Conservation (phyloP, 305 asterid species). For the Stenogyne calaminthoides region DNA sequence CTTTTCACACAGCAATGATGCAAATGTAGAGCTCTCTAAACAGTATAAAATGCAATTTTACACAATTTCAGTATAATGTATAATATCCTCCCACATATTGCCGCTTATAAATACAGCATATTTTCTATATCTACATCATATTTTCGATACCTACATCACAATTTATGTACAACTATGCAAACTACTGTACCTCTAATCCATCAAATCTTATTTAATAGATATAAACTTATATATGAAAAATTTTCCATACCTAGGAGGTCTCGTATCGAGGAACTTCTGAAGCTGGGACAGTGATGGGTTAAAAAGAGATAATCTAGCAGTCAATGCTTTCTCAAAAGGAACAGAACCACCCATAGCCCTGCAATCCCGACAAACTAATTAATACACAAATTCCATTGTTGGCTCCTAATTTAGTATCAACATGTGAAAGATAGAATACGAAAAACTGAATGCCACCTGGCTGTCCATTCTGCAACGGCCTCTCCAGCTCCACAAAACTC, state of each 20-base stretch:
- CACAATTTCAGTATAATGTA: not conserved
- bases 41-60: not conserved
- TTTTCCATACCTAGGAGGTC: slow-evolving; percentile 72
- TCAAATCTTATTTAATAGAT: not conserved
- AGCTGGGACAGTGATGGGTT: slow-evolving; percentile 76
- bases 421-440: not conserved
- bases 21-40: not conserved
- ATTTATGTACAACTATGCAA: not conserved
- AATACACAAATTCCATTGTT: not conserved
- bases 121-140: not conserved
- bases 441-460: slow-evolving; percentile 50
- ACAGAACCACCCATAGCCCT: slow-evolving; percentile 97
- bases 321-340: slow-evolving; percentile 93
- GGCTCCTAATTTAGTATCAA: not conserved
- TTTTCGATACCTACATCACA: not conserved
- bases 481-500: slow-evolving; percentile 96
- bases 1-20: slow-evolving; percentile 9
- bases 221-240: slow-evolving; percentile 1
- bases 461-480: slow-evolving; percentile 97
- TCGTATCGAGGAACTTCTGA: slow-evolving; percentile 76
- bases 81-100: not conserved
- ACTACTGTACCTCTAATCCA: not conserved
- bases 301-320: slow-evolving; percentile 80
- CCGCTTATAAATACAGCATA: not conserved
- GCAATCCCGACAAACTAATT: slow-evolving; percentile 28